Base-by-base conservation (phyloP, 345 rosid species). In the Diplotaxis tenuifolia region DNA sequence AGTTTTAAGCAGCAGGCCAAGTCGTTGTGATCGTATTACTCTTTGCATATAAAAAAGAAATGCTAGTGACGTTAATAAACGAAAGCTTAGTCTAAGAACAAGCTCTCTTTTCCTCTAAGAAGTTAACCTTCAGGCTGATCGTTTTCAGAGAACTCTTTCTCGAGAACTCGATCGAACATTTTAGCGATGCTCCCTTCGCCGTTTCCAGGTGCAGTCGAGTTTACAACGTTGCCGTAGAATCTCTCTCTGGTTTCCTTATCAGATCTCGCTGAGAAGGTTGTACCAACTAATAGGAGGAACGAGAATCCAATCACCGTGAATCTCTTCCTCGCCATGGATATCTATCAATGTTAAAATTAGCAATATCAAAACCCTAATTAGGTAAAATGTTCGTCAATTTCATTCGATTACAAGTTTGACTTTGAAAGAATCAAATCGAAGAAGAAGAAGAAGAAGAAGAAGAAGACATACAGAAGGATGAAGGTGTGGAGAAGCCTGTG, bases 161-260 rank as follows among this genome's bases (percentile, higher is more conserved):
- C 90, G 11, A 96, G 90, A 64, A 92, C 98, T 23, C 87, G 85
- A 82, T 92, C 96, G 85, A 96, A 92, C 87, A 96, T 96, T 82
- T 90, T 75, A 16, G 98, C 98, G 36, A 96, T 88, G 67, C 91
- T 96, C 9, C 89, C 93, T 36, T 87, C 97, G 1, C 85, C 88
- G 14, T 81, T 72, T 15, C 70, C 90, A 3, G 94, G 83, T 5
- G 84, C 86, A 47, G 97, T 82, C 1, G 90, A 83, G 83, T 96
- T 96, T 28, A 89, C 71, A 23, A 96, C 67, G 68, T 80, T 89
- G 9, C 99, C 99, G 78, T 96, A 96, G 83, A 96, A 96, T 76
- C 97, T 79, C 71, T 89, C 89, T 36, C 98, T 77, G n/a, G 68
- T 85, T 71, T 96, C 98, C 81, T 86, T 62, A 67, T 96, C 98